Conservation (phyloP, 192 early-diverging fungal genomes). For the Pilaira anomala region DNA sequence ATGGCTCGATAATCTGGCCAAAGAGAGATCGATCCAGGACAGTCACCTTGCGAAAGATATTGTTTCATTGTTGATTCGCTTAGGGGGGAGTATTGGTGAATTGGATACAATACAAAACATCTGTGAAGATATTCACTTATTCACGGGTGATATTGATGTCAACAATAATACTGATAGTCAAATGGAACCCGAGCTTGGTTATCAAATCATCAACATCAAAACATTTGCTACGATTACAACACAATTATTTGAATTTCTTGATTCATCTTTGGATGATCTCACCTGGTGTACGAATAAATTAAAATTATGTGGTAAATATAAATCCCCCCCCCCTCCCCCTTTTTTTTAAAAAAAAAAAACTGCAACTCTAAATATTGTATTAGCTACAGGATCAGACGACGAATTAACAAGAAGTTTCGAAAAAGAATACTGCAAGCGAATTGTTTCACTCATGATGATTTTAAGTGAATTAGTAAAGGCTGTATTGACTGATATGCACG, state of each 20-base stretch:
- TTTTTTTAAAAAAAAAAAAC: not conserved
- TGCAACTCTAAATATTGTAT: not conserved
- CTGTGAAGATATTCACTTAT: slow-evolving; percentile 27
- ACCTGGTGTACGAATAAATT: slow-evolving; percentile 48
- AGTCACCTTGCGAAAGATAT: slow-evolving; percentile 34
- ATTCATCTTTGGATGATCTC: slow-evolving; percentile 43
- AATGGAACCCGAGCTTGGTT: slow-evolving; percentile 24
- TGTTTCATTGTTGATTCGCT: slow-evolving; percentile 37
- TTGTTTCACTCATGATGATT: slow-evolving; percentile 38
- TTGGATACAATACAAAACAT: slow-evolving; percentile 33
- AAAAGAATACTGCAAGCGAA: slow-evolving; percentile 36
- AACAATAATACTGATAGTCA: slow-evolving; percentile 3
- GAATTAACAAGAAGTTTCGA: slow-evolving; percentile 35
- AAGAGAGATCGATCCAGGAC: slow-evolving; percentile 47
- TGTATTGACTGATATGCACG: slow-evolving; percentile 31
- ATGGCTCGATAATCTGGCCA: slow-evolving; percentile 42
- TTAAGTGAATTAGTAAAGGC: slow-evolving; percentile 43
- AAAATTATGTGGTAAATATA: slow-evolving; percentile 2
- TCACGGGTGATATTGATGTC: slow-evolving; percentile 25
- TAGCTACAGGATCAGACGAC: not conserved
- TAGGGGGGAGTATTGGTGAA: slow-evolving; percentile 33
- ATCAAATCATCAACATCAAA: slow-evolving; percentile 42
- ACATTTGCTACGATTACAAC: slow-evolving; percentile 33
- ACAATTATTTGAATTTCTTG: slow-evolving; percentile 42
- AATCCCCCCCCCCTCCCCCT: no score